phyloP scores from a whole-genome alignment of 306 rosid genomes.

The Coriaria nepalensis region DNA sequence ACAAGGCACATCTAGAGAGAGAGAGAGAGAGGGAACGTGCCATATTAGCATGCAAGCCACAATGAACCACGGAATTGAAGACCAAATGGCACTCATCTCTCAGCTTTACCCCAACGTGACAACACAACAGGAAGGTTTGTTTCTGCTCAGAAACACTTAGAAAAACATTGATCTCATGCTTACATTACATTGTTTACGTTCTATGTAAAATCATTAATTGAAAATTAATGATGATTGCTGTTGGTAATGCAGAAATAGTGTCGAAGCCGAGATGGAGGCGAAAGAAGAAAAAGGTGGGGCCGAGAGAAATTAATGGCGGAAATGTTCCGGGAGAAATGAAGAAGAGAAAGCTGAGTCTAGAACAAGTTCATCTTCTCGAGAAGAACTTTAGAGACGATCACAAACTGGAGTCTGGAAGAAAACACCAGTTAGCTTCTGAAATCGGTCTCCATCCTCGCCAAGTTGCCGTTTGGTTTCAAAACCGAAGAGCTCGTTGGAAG shows the following conservation, averaged over 20 bases:
- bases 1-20: background rate
- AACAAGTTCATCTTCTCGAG: conserved; percentile 58
- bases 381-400: conserved; percentile 52
- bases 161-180: conserved; percentile 32
- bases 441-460: conserved; percentile 84
- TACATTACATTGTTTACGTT: too few relatives aligned
- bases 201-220: background rate
- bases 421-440: conserved; percentile 56
- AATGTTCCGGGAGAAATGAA: conserved; percentile 11
- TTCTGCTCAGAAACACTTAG: conserved; percentile 7
- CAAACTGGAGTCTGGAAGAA: conserved; percentile 67
- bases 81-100: conserved; percentile 42
- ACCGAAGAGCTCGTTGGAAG: conserved; percentile 94
- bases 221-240: background rate
- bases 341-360: conserved; percentile 65
- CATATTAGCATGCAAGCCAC: too few relatives aligned
- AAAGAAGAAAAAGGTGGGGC: conserved; percentile 42
- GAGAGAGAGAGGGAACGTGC: background rate
- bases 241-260: conserved; percentile 21
- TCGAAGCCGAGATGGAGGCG: conserved; percentile 52
- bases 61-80: conserved; percentile 36
- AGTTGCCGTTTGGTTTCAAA: conserved; percentile 94
- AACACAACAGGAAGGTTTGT: conserved; percentile 25
- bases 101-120: conserved; percentile 39
- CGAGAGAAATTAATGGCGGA: conserved; percentile 14